A percentile compares a stretch with the other conserved stretches of the same genome.
Evolutionary conservation across 768 basidiomycete genomes (phyloP).

Genomic region (Ramaria rubella): DNA sequence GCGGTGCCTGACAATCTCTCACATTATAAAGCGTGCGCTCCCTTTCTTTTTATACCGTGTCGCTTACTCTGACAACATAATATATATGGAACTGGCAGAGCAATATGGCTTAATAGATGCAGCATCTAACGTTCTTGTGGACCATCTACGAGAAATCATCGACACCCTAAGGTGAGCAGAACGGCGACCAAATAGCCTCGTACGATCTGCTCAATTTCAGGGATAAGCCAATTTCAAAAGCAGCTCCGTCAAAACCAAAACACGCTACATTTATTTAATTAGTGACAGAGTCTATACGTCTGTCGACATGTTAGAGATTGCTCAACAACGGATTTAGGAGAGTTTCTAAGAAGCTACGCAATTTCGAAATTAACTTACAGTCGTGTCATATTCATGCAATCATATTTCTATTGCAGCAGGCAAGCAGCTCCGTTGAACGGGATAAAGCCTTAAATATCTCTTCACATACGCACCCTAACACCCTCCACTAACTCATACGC

Average conservation of each 20-base stretch:
- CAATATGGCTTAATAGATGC: slow-evolving; percentile 90
- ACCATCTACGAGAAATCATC: slow-evolving; percentile 86
- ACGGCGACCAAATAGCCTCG: slow-evolving; percentile 94
- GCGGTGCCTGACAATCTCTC: slow-evolving; percentile 94
- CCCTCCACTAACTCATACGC: too few species aligned
- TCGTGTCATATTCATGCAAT: too few species aligned
- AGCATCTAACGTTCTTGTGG: slow-evolving; percentile 74
- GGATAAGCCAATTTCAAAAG: slow-evolving; percentile 37
- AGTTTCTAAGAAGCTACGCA: too few species aligned
- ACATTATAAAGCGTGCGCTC: slow-evolving; percentile 83
- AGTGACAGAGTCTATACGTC: background rate
- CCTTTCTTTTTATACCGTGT: slow-evolving; percentile 7
- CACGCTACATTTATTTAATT: background rate
- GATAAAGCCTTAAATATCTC: too few species aligned
- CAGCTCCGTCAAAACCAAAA: background rate
- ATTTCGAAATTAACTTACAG: too few species aligned
- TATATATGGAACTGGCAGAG: slow-evolving; percentile 86
- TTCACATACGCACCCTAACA: too few species aligned
- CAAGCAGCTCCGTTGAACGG: too few species aligned
- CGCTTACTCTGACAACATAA: slow-evolving; percentile 38
- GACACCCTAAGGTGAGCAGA: slow-evolving; percentile 87
- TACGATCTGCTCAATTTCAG: slow-evolving; percentile 78
- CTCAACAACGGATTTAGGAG: too few species aligned
- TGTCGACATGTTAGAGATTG: background rate
- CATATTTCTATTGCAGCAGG: too few species aligned